Conservation (phyloP, 2,329 filamentous ascomycete species). For the Phaeosphaeria sp. region DNA sequence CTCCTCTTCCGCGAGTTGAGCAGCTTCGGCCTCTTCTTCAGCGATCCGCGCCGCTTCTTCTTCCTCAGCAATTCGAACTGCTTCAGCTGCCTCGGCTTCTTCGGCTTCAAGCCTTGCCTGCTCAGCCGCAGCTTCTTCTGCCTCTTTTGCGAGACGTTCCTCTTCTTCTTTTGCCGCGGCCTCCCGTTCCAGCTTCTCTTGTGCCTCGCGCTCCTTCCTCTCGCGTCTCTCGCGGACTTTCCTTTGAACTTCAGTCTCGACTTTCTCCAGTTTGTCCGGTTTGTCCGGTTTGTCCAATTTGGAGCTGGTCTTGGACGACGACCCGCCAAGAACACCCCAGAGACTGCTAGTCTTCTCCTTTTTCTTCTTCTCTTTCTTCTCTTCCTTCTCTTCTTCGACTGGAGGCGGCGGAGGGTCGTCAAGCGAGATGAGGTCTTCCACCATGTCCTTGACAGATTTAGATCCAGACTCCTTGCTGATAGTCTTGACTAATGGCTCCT, state of each 20-base stretch:
- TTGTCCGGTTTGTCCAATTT: constrained; percentile 10
- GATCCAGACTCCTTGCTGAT: constrained; percentile 35
- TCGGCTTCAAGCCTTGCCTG: constrained; percentile 25
- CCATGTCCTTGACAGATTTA: constrained; percentile 42
- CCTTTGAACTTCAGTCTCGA: constrained; percentile 48
- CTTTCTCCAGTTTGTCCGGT: constrained; percentile 34
- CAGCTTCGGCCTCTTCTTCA: constrained; percentile 20
- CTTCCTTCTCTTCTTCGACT: constrained; percentile 31
- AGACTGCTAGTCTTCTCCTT: background rate
- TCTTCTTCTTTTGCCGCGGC: constrained; percentile 52
- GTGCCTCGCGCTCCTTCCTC: constrained; percentile 35
- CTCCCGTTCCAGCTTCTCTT: constrained; percentile 38
- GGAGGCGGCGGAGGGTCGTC: constrained; percentile 32
- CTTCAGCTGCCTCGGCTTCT: constrained; percentile 29
- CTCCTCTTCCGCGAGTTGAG: constrained; percentile 36
- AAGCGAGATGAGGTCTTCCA: constrained; percentile 42
- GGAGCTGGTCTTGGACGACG: background rate
- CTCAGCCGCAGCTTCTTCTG: constrained; percentile 28
- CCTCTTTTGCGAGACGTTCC: constrained; percentile 29
- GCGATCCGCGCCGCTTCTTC: constrained; percentile 10
- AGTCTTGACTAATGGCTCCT: constrained; percentile 40
- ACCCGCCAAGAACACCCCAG: background rate
- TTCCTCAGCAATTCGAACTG: constrained; percentile 35
- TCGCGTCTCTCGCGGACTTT: constrained; percentile 33
- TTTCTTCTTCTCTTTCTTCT: constrained; percentile 20